Evolutionary conservation across 1,284 basidiomycete genomes (phyloP).

Genomic region (Cryptococcus hybrid): DNA sequence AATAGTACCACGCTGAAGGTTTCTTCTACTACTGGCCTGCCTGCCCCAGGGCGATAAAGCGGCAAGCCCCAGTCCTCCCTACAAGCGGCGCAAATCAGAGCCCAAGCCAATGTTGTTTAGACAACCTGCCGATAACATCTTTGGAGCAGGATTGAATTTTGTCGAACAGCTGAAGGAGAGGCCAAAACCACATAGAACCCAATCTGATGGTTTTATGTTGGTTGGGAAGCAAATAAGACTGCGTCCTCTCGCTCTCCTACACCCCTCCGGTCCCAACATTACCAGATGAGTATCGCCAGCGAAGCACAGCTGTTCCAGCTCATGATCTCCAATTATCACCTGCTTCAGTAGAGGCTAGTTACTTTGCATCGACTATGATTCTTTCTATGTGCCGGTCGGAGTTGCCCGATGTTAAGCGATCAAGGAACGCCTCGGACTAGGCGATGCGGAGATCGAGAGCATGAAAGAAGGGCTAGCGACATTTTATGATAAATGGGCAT

Average conservation of each 20-base stretch:
- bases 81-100: slow-evolving; percentile 42
- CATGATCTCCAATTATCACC: neutral
- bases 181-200: slow-evolving; percentile 21
- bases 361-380: slow-evolving; percentile 22
- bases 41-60: neutral
- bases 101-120: slow-evolving; percentile 20
- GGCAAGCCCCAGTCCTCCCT: slow-evolving; percentile 6
- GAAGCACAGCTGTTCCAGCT: neutral
- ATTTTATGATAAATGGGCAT: slow-evolving; percentile 32
- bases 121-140: slow-evolving; percentile 2
- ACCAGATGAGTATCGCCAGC: slow-evolving; percentile 14
- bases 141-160: neutral
- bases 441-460: slow-evolving; percentile 25
- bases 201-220: slow-evolving; percentile 19
- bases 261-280: slow-evolving; percentile 27
- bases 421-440: slow-evolving; percentile 25
- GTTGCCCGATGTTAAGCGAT: slow-evolving; percentile 9
- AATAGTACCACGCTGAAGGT: neutral
- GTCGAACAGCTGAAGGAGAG: slow-evolving; percentile 1
- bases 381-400: neutral
- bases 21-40: neutral
- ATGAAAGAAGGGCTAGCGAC: slow-evolving; percentile 28
- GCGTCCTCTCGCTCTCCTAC: slow-evolving; percentile 27
- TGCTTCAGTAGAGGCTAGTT: slow-evolving; percentile 19
- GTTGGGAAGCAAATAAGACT: slow-evolving; percentile 1